Evolutionary conservation across 31 red algal genomes (phyloP), one percentile per base, ranked within the genome.

Genomic region (Asparagopsis taxiformis): DNA sequence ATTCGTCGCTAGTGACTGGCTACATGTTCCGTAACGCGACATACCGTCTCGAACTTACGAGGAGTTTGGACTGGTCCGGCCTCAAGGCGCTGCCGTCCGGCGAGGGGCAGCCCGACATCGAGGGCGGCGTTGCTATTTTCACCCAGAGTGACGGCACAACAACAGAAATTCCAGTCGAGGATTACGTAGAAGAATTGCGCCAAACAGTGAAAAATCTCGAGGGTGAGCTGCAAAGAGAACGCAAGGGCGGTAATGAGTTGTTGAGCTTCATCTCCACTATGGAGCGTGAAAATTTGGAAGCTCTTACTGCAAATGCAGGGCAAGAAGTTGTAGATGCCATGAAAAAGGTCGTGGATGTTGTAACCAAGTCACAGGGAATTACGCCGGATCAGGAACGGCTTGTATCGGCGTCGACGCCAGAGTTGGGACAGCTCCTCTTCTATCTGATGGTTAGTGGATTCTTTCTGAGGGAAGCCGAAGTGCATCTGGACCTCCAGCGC

Each of bases 261-360:
- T 32, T 91, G 48, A 80, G 74, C 34, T 98, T 90, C 62, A 89
- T 98, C 26, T 52, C 64, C 26, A 90, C 78, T 3, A 75, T 98
- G 90, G 73, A 98, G 44, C 79, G 79, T n/a, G 90, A 91, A 30
- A 89, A 74, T 28, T 55, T 98, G 46, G 77, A 89, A 68, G 69
- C 62, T 7, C 54, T 98, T 10, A 93, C 94, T 1, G 60, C 79
- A n/a, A 82, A 84, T 67, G 90, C 90, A 15, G 90, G 90, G 23
- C 68, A 83, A 15, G 94, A 98, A 57, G 94, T 89, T 10, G 77
- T 98, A 15, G 94, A 98, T 33, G 94, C 94, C 20, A 93, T 98
- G 94, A 89, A 90, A 61, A 76, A 77, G 28, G 82, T 92, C 51
- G 77, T 93, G 7, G 65, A 56, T 32, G 68, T 74, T 19, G 82